Evolutionary conservation across 2,329 filamentous ascomycete genomes (phyloP).

Genomic region (Phialemonium atrogriseum): DNA sequence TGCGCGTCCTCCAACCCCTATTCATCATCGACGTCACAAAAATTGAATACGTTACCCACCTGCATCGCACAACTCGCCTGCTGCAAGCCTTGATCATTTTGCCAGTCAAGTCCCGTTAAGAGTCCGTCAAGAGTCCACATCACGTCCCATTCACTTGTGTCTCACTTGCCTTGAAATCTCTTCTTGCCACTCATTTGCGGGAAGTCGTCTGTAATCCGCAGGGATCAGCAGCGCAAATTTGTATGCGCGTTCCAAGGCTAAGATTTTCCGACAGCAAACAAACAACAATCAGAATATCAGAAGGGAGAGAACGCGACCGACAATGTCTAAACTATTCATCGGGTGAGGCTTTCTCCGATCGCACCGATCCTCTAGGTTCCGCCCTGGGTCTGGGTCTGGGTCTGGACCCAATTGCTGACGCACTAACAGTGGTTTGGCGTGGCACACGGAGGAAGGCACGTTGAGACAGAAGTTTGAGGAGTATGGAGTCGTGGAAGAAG

Average conservation of each 20-base stretch:
- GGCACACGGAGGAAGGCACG: slow-evolving; percentile 90
- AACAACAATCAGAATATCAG: slow-evolving; percentile 8
- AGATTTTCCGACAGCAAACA: slow-evolving; percentile 4
- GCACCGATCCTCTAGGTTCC: background rate
- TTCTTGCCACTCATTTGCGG: background rate
- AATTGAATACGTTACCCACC: no score
- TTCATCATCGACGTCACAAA: background rate
- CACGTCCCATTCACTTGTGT: background rate
- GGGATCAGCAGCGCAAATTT: no score
- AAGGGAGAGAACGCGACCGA: slow-evolving; percentile 5
- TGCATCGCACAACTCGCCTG: no score
- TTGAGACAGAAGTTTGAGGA: slow-evolving; percentile 87
- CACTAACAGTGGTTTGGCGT: slow-evolving; percentile 73
- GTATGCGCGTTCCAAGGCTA: slow-evolving; percentile 1
- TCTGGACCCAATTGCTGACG: background rate
- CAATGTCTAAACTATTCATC: slow-evolving; percentile 92
- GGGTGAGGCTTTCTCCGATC: slow-evolving; percentile 70
- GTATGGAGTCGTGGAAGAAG: slow-evolving; percentile 87
- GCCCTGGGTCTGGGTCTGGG: background rate
- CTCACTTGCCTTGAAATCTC: background rate
- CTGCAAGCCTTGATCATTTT: no score
- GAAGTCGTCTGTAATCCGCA: no score
- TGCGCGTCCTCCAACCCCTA: background rate
- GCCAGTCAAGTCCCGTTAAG: no score
- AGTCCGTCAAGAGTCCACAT: no score